Base-by-base conservation (phyloP, 2,329 filamentous ascomycete genomes). In the Leptographium radiaticola region DNA sequence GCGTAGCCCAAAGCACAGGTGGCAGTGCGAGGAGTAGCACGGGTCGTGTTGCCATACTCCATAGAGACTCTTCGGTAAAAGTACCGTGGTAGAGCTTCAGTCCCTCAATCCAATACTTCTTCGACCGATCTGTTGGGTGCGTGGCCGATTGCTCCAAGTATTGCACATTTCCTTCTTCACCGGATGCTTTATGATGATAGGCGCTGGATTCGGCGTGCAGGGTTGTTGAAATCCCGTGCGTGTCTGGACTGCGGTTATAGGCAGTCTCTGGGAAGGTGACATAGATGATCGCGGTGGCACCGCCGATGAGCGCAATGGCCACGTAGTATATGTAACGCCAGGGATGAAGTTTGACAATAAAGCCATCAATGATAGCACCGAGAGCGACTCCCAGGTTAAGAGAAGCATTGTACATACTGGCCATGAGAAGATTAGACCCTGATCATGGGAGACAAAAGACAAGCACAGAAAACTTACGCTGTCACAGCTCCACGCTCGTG, bases 181-280 rank as follows among this genome's bases (percentile, higher is more conserved):
- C 55, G 30, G n/a, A 30, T 9, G 34, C 38, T 34, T 56, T 55
- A 25, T 52, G 13, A 18, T 54, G 55, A 34, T 56, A 54, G 2
- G 52, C 39, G 4, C 33, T 12, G 2, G 53, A 56, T 46, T 56
- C 50, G 15, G 49, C 36, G 36, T 56, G 52, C 34, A 56, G 30
- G 47, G 52, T 58, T 42, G 56, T 55, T 25, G 46, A 58, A 18
- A 59, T 57, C 43, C 59, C 53, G 33, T 52, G 54, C n/a, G 60
- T 60, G 10, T 64, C 60, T 12, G 44, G 57, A 18, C 60, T 59
- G 55, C 74, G 67, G 45, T 61, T 63, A 60, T 71, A 80, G 10
- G 71, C 70, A 0, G 76, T 80, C 61, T 80, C 77, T 0, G 77
- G 77, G 51, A 81, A 75, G 7, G 74, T 74, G 54, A 81, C 71